Evolutionary conservation across 805 yeast genomes (phyloP), one percentile per base, ranked within the genome.

Genomic region (Saccharomycopsis sp.): DNA sequence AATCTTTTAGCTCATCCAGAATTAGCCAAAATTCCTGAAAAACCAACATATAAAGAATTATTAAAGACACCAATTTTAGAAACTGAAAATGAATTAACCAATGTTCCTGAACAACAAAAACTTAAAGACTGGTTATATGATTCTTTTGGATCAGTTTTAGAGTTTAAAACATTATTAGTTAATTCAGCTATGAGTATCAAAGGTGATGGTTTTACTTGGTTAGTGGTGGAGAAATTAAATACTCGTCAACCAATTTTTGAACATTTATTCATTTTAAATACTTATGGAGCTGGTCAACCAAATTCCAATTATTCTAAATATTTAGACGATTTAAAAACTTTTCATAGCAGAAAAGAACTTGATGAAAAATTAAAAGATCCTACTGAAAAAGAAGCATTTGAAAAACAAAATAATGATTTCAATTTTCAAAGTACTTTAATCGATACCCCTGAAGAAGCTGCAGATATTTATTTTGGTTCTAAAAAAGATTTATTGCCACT

Each of bases 141-240:
- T 31, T 72, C 79, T 2, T 87, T 87, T 60, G 95, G 95, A 5
- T 76, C 88, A 0, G 47, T 85, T 8, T 73, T 70, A 13, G 94
- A 86, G 56, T 79, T 92, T 56, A 70, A 81, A 50, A 73, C 82
- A 1, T 67, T 84, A 35, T 59, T 92, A 33, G 54, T 83, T 44
- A 71, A 74, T 43, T 76, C 92, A 1, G 85, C 89, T 9, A 61
- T 66, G 37, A 70, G 80, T 3, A 72, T 86, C 46, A 75, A 79
- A 46, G 96, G 97, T 37, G 89, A 85, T 58, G 98, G 98, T 3
- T 77, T 70, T 60, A 82, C 88, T 9, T 92, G 96, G 92, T 64
- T 92, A 15, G 79, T 87, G 18, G 94, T 89, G 8, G 61, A 66
- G 45, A 54, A 57, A 41, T 47, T 50, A 3, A 51, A 42, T 34